phyloP scores from a whole-genome alignment of 2,329 filamentous ascomycete species.

The Chaetoscypha palmicola region DNA sequence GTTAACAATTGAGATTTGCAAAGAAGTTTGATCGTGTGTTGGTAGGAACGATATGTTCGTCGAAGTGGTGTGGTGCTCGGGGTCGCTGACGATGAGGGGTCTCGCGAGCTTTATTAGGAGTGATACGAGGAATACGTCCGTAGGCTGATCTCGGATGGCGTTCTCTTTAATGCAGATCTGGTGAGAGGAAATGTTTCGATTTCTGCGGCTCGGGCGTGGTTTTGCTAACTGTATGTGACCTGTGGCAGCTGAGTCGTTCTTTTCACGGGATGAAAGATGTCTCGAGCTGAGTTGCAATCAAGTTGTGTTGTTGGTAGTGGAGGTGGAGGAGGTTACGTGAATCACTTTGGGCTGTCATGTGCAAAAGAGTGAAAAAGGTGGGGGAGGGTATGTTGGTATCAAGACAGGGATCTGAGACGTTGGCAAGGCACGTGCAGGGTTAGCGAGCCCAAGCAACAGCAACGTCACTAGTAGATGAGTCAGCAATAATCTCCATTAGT shows the following conservation, averaged over 20 bases:
- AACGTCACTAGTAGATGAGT: no score
- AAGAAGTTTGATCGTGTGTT: not conserved
- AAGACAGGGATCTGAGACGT: no score
- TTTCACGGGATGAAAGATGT: not conserved
- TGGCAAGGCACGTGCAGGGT: no score
- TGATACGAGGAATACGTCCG: not conserved
- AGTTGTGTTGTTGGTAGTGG: not conserved
- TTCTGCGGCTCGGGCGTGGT: not conserved
- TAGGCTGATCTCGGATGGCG: not conserved
- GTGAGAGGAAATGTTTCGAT: not conserved
- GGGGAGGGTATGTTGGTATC: no score
- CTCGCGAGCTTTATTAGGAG: not conserved
- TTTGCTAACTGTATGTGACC: not conserved
- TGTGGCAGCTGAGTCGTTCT: not conserved
- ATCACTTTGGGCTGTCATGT: not conserved
- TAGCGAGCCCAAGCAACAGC: no score
- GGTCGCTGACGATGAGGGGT: not conserved
- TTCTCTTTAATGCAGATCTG: no score
- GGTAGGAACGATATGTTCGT: no score
- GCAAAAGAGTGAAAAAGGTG: no score
- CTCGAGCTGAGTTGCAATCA: not conserved
- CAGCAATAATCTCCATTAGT: no score
- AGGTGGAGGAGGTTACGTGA: not conserved
- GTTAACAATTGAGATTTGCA: constrained; percentile 10
- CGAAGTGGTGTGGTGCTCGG: not conserved